A percentile compares a stretch with the other conserved stretches of the same genome.
These are phyloP conservation scores for Syzygium syzygioides DNA, from an alignment of 441 rosid species.

Conservation along the genomic window DNA sequence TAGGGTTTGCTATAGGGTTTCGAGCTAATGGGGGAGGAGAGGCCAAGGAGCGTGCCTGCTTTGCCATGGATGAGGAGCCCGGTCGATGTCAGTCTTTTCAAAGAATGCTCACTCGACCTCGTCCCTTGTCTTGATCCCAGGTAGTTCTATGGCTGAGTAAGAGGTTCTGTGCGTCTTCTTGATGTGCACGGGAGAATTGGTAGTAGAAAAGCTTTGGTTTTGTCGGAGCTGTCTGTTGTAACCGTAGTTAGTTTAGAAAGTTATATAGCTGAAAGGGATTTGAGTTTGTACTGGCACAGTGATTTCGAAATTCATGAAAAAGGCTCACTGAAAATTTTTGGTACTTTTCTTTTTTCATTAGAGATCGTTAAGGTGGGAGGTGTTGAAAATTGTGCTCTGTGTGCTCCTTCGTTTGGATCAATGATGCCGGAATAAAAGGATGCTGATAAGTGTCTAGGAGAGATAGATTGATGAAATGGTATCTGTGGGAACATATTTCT, in stretches of 20 bases:
- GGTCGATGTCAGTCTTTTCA: constrained; percentile 42
- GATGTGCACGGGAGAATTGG: not conserved
- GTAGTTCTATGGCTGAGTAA: constrained; percentile 17
- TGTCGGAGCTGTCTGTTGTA: not conserved
- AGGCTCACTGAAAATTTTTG: not conserved
- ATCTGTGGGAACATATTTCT: not conserved
- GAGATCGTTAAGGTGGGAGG: not conserved
- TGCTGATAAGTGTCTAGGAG: not conserved
- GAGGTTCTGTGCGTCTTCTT: not conserved
- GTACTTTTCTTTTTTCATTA: not conserved
- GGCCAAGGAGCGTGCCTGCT: constrained; percentile 31
- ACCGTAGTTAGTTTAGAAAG: not conserved
- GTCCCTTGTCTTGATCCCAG: constrained; percentile 76
- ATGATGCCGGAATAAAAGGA: not conserved
- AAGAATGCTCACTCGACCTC: constrained; percentile 48
- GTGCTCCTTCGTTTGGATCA: not conserved
- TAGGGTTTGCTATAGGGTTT: not conserved
- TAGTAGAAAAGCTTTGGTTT: not conserved
- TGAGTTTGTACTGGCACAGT: not conserved
- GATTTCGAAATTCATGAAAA: not conserved
- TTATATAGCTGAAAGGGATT: not conserved
- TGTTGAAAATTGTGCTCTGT: not conserved
- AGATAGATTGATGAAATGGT: not conserved
- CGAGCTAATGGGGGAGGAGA: constrained; percentile 23
- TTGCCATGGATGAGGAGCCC: constrained; percentile 98